These are phyloP conservation scores for Irpex lacteus DNA, from an alignment of 1,284 basidiomycete species.

Conservation along the genomic window DNA sequence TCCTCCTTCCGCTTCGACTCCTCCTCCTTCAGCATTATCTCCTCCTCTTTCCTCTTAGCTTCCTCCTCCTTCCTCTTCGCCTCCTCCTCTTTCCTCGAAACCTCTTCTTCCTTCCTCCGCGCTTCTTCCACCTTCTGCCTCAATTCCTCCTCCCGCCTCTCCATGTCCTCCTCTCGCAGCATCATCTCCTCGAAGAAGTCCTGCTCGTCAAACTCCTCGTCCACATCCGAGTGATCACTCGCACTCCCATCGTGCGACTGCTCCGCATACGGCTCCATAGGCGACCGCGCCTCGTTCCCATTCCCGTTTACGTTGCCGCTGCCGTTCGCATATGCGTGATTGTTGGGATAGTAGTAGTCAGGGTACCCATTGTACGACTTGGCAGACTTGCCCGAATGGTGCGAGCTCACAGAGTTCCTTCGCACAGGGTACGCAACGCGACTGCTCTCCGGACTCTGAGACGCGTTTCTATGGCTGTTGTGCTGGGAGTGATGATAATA, in stretches of 20 bases:
- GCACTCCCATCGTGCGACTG: slow-evolving; percentile 30
- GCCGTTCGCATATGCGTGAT: slow-evolving; percentile 21
- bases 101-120: slow-evolving; percentile 18
- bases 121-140: slow-evolving; percentile 12
- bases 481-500: not conserved
- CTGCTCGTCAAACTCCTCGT: slow-evolving; percentile 24
- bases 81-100: slow-evolving; percentile 8
- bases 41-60: slow-evolving; percentile 6
- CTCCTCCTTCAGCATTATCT: slow-evolving; percentile 2
- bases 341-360: slow-evolving; percentile 14
- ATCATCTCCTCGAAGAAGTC: slow-evolving; percentile 17
- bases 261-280: slow-evolving; percentile 29
- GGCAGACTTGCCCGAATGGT: slow-evolving; percentile 24
- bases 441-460: slow-evolving; percentile 9
- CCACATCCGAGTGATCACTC: slow-evolving; percentile 18
- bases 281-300: slow-evolving; percentile 19
- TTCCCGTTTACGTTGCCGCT: slow-evolving; percentile 22
- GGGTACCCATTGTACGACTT: slow-evolving; percentile 17
- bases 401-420: slow-evolving; percentile 24
- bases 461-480: slow-evolving; percentile 13
- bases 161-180: slow-evolving; percentile 9
- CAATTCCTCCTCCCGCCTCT: slow-evolving; percentile 18
- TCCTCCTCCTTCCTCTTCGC: slow-evolving; percentile 8
- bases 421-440: slow-evolving; percentile 11
- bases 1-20: slow-evolving; percentile 4